Evolutionary conservation across 2,329 filamentous ascomycete species (phyloP).

Genomic region (Myriosclerotinia curreyana): DNA sequence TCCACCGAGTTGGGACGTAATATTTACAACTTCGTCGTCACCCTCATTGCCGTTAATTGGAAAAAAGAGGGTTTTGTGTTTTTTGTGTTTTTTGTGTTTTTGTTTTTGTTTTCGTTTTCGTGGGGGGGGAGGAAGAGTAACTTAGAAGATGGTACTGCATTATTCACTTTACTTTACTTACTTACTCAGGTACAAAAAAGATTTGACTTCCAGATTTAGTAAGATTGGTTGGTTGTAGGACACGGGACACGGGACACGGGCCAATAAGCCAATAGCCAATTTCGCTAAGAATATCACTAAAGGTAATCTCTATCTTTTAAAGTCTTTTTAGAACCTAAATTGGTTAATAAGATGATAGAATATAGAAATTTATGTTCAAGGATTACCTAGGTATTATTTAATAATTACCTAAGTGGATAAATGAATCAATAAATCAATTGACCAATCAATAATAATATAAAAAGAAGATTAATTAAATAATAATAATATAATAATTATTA

Average conservation of each 20-base stretch:
- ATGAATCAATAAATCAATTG: slow-evolving; percentile 7
- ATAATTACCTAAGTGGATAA: too few relatives aligned
- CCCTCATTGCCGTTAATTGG: slow-evolving; percentile 22
- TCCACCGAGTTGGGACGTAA: slow-evolving; percentile 18
- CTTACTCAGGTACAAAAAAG: background rate
- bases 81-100: background rate
- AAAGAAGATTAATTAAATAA: slow-evolving; percentile 21
- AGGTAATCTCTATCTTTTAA: too few relatives aligned
- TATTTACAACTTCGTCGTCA: slow-evolving; percentile 20
- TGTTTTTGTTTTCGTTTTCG: background rate
- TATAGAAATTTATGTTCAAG: background rate
- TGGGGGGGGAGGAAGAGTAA: too few relatives aligned
- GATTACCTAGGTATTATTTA: too few relatives aligned
- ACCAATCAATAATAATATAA: slow-evolving; percentile 6
- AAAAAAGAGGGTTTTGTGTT: slow-evolving; percentile 4
- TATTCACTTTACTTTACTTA: too few relatives aligned
- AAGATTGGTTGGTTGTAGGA: slow-evolving; percentile 7
- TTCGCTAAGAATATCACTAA: too few relatives aligned
- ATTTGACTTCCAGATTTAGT: slow-evolving; percentile 5
- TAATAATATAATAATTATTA: too few relatives aligned
- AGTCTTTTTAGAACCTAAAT: too few relatives aligned
- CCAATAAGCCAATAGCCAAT: slow-evolving; percentile 18
- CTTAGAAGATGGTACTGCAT: too few relatives aligned
- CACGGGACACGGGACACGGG: too few relatives aligned
- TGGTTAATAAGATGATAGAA: too few relatives aligned